These are phyloP conservation scores for Pleurotus platypus DNA, from an alignment of 768 basidiomycete genomes.

Conservation along the genomic window DNA sequence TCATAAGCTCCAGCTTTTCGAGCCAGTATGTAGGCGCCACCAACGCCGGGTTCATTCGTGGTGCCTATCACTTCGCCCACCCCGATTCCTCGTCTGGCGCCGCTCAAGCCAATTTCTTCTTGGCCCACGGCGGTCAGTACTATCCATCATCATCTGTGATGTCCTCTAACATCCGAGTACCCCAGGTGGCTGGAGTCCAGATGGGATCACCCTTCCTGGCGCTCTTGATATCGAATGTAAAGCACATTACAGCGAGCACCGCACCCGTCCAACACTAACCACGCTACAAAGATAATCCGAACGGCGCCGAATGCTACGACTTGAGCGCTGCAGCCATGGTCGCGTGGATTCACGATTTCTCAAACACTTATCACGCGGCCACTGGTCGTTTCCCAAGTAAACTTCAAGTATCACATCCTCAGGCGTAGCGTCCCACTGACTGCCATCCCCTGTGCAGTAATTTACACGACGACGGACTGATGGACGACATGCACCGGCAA, in stretches of 20 bases:
- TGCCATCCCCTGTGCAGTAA: constrained; percentile 27
- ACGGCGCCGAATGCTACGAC: constrained; percentile 51
- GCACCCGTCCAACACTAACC: background rate
- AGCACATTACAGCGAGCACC: background rate
- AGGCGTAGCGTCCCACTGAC: background rate
- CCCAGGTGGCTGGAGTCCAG: constrained; percentile 44
- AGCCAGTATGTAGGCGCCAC: constrained; percentile 54
- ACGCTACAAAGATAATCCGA: constrained; percentile 40
- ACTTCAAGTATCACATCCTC: background rate
- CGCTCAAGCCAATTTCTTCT: constrained; percentile 55
- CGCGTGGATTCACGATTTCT: constrained; percentile 61
- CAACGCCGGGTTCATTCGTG: constrained; percentile 51
- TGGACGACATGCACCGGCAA: constrained; percentile 66
- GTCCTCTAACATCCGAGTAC: constrained; percentile 16
- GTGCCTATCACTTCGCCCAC: constrained; percentile 58
- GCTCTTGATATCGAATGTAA: constrained; percentile 61
- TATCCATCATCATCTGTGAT: background rate
- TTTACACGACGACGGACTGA: constrained; percentile 65
- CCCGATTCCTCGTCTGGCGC: constrained; percentile 52
- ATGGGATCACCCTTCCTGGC: constrained; percentile 61
- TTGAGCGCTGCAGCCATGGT: constrained; percentile 52
- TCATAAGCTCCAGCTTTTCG: constrained; percentile 38
- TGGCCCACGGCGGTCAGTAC: constrained; percentile 46
- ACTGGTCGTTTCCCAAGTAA: constrained; percentile 38
- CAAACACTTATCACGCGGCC: constrained; percentile 46